These are phyloP conservation scores for Ophiostoma ips DNA, from an alignment of 2,329 filamentous ascomycete species.

Conservation along the genomic window DNA sequence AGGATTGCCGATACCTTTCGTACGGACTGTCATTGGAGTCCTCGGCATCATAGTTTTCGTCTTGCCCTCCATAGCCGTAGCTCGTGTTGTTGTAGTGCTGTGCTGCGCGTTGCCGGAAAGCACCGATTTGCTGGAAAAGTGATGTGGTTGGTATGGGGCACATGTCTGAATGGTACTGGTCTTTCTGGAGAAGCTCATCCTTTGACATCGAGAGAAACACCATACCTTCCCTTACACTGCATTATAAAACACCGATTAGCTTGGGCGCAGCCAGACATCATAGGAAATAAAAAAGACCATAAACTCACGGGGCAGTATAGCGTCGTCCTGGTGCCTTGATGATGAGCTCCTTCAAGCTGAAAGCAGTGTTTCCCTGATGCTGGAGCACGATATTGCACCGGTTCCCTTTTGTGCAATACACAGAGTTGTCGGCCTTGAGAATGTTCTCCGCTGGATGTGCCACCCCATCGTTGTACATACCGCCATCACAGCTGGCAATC, in stretches of 20 bases:
- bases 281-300: not conserved
- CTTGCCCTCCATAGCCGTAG: not conserved
- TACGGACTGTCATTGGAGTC: slow-evolving; percentile 17
- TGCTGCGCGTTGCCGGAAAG: not conserved
- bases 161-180: slow-evolving; percentile 44
- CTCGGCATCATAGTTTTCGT: slow-evolving; percentile 10
- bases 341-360: slow-evolving; percentile 70
- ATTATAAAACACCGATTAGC: not conserved
- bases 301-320: slow-evolving; percentile 72
- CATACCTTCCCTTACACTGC: slow-evolving; percentile 76
- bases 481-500: slow-evolving; percentile 78
- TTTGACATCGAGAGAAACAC: slow-evolving; percentile 80
- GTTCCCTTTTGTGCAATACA: slow-evolving; percentile 83
- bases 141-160: not conserved
- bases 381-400: slow-evolving; percentile 75
- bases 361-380: slow-evolving; percentile 68
- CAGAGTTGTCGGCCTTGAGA: slow-evolving; percentile 63
- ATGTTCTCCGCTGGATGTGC: slow-evolving; percentile 65
- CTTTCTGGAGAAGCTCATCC: slow-evolving; percentile 60
- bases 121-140: not conserved
- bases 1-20: slow-evolving; percentile 22
- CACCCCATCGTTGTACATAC: slow-evolving; percentile 48
- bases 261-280: not conserved
- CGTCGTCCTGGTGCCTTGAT: slow-evolving; percentile 73
- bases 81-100: not conserved